These are phyloP conservation scores for Umbellularia californica DNA, from an alignment of 164 flowering plant species.

Conservation along the genomic window DNA sequence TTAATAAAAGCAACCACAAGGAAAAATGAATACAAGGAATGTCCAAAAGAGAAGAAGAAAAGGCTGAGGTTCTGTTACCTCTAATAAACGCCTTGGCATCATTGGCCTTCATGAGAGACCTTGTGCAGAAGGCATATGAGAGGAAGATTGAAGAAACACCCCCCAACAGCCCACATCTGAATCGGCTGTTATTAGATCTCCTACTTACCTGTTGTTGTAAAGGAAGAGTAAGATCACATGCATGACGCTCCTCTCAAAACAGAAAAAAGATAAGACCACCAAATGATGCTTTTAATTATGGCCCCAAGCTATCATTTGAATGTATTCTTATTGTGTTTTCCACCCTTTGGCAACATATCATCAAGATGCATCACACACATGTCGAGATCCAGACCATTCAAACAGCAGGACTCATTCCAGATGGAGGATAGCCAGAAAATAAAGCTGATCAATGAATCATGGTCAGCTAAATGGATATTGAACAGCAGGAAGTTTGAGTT, in stretches of 20 bases:
- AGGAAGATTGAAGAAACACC: conserved; percentile 67
- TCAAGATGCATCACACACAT: not conserved
- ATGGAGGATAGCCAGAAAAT: too few relatives aligned
- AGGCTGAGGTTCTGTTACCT: conserved; percentile 33
- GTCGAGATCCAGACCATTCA: not conserved
- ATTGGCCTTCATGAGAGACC: conserved; percentile 63
- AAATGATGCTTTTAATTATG: not conserved
- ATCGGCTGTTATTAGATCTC: conserved; percentile 48
- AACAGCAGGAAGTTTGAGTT: too few relatives aligned
- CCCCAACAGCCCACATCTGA: conserved; percentile 50
- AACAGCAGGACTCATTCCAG: not conserved
- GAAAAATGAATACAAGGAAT: not conserved
- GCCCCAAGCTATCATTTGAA: not conserved
- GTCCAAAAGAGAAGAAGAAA: not conserved
- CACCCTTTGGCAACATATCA: not conserved
- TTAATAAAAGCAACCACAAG: too few relatives aligned
- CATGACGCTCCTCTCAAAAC: too few relatives aligned
- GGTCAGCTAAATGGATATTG: too few relatives aligned
- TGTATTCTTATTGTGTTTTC: not conserved
- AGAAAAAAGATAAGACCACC: too few relatives aligned
- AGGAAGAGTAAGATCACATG: not conserved
- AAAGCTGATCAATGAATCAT: too few relatives aligned
- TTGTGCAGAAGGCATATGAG: conserved; percentile 50
- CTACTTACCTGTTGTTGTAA: conserved; percentile 43
- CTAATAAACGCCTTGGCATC: conserved; percentile 75